Percentiles rank a stretch among this genome's conserved stretches.
These are phyloP conservation scores for Penicillium sp. DNA, from an alignment of 2,329 filamentous ascomycete genomes.

Conservation along the genomic window DNA sequence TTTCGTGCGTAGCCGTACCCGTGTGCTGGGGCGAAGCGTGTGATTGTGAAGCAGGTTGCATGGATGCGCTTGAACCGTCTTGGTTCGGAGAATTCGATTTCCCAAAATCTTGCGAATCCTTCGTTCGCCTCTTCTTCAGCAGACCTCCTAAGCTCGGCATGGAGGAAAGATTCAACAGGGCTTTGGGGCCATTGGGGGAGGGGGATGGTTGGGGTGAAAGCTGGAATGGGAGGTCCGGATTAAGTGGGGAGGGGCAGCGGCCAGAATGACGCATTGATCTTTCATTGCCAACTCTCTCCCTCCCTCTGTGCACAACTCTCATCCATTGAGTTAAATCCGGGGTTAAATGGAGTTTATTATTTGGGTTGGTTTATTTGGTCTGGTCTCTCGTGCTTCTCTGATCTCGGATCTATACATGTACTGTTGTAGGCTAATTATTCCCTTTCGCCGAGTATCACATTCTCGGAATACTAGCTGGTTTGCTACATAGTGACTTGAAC, in stretches of 20 bases:
- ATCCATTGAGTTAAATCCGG: not conserved
- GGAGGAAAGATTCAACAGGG: conserved; percentile 30
- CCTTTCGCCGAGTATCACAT: no score
- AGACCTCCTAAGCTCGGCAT: conserved; percentile 92
- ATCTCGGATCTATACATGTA: not conserved
- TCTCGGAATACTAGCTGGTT: not conserved
- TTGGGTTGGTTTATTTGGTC: not conserved
- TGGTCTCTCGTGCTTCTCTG: not conserved
- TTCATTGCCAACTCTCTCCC: not conserved
- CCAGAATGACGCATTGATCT: conserved; percentile 30
- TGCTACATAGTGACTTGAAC: no score
- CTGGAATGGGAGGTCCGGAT: conserved; percentile 25
- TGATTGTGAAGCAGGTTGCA: conserved; percentile 34
- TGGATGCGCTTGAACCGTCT: conserved; percentile 33
- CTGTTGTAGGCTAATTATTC: no score
- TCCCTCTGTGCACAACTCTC: not conserved
- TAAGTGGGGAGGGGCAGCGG: conserved; percentile 27
- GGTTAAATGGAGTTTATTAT: not conserved
- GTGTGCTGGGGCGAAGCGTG: conserved; percentile 50
- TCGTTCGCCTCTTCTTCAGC: conserved; percentile 98
- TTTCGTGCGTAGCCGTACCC: conserved; percentile 49
- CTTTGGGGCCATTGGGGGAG: conserved; percentile 15
- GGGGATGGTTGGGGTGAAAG: conserved; percentile 24
- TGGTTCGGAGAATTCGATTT: conserved; percentile 3
- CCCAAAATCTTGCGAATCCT: conserved; percentile 62